Conservation (phyloP, 495 filamentous ascomycete species). For the Penicillium canariense region DNA sequence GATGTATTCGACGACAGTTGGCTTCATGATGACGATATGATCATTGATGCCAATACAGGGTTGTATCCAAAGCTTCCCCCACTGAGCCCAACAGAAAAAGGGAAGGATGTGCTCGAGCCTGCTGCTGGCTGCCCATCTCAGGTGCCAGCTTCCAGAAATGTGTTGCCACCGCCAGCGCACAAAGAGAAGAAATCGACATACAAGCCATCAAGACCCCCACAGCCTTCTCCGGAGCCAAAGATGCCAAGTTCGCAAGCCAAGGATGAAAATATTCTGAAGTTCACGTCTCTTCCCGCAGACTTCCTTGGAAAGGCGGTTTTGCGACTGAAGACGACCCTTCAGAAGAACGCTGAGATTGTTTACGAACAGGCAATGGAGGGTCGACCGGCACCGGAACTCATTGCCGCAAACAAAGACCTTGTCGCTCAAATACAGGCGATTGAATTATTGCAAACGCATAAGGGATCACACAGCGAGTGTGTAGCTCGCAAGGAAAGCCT, state of each 20-base stretch:
- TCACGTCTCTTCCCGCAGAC: conserved; percentile 25
- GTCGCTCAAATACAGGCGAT: conserved; percentile 36
- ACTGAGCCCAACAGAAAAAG: conserved; percentile 15
- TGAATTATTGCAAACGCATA: conserved; percentile 30
- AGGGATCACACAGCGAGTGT: conserved; percentile 21
- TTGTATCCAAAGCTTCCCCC: conserved; percentile 35
- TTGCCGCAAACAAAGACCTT: conserved; percentile 37
- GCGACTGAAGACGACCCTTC: conserved; percentile 26
- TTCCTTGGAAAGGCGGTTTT: conserved; percentile 23
- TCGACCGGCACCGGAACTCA: conserved; percentile 34
- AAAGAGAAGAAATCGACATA: conserved; percentile 7
- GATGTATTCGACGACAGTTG: conserved; percentile 26
- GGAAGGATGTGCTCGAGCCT: background rate
- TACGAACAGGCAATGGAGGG: conserved; percentile 43
- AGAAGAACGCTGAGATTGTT: conserved; percentile 39
- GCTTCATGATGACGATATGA: conserved; percentile 27
- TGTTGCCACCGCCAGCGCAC: conserved; percentile 7
- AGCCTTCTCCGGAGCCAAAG: conserved; percentile 17
- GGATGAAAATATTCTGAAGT: conserved; percentile 29
- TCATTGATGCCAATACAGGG: conserved; percentile 18
- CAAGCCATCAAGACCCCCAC: conserved; percentile 4
- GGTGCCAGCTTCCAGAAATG: conserved; percentile 9
- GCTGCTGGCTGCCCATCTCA: background rate
- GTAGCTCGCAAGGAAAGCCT: conserved; percentile 31
- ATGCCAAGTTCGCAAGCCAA: conserved; percentile 23